Conservation (phyloP, 495 filamentous ascomycete species). For the Oleoguttula mirabilis region DNA sequence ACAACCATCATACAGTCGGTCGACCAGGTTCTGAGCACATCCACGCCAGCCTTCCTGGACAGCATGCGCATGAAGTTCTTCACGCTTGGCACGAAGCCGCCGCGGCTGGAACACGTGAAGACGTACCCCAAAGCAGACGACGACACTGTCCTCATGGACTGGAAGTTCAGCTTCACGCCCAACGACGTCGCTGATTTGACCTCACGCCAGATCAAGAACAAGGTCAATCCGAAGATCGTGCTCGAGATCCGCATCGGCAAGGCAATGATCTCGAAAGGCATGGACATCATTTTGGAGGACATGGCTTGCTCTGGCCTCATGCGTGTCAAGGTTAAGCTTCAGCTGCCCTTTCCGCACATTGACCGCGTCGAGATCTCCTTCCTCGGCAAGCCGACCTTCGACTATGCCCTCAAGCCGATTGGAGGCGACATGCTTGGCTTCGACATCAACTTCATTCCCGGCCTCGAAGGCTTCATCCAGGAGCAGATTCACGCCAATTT, state of each 20-base stretch:
- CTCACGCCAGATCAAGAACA: conserved; percentile 75
- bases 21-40: conserved; percentile 84
- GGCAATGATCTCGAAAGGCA: conserved; percentile 85
- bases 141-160: conserved; percentile 95
- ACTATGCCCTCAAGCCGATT: conserved; percentile 95
- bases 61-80: conserved; percentile 86
- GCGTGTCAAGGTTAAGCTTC: conserved; percentile 94
- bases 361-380: conserved; percentile 88
- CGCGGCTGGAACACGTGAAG: conserved; percentile 91
- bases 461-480: conserved; percentile 82
- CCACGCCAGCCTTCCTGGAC: conserved; percentile 86
- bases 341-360: conserved; percentile 89
- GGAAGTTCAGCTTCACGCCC: conserved; percentile 98
- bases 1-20: conserved; percentile 85
- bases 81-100: conserved; percentile 85
- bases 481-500: conserved; percentile 91
- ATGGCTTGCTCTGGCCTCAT: conserved; percentile 91
- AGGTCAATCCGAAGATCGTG: conserved; percentile 92
- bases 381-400: conserved; percentile 61
- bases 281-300: conserved; percentile 95
- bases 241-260: conserved; percentile 89
- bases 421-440: conserved; percentile 92
- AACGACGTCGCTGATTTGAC: conserved; percentile 91
- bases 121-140: conserved; percentile 94
- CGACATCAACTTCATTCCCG: conserved; percentile 97